Evolutionary conservation across 805 yeast species (phyloP), one percentile per base, ranked within the genome.

Genomic region (Wickerhamomyces alni): DNA sequence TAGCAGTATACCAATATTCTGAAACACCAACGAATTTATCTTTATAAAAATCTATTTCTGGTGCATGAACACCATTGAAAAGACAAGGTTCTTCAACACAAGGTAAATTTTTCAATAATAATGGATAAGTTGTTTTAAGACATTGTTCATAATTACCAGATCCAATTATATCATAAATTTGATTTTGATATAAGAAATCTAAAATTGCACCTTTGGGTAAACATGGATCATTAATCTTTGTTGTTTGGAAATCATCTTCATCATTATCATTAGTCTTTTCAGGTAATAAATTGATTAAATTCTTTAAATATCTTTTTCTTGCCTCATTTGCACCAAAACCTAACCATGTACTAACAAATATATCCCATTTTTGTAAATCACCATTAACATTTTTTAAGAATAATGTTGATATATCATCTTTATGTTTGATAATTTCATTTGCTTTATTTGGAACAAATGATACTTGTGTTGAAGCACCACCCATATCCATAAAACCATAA

Each of bases 301-400:
- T 78, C 27, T 67, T 67, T 34, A 87, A 63, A 56, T 83, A 85
- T 44, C 98, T 66, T 39, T 67, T 70, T 31, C 95, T 69, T 9
- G 98, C 97, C 57, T 91, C 87, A 52, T 93, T 93, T 2, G 98
- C 98, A 11, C 99, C 99, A 63, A 87, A 93, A 1, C 98, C 98
- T 10, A 93, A 70, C 99, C 99, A 93, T 0, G 98, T 87, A 27
- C 93, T 83, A 6, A 93, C 97, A 64, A 88, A 93, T 0, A 93
- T 82, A 30, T 79, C 72, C 95, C 95, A 91, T 33, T 71, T 67
- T 46, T 83, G 88, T 2, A 74, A 51, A 3, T 70, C 70, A 18
- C 98, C 97, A 52, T 82, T 75, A 21, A 82, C 59, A 36, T 76
- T 81, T 40, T 88, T 72, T 41, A 93, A 63, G 13, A 71, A 67